Conservation (phyloP, 2,329 filamentous ascomycete species). For the Coniochaeta sp. region DNA sequence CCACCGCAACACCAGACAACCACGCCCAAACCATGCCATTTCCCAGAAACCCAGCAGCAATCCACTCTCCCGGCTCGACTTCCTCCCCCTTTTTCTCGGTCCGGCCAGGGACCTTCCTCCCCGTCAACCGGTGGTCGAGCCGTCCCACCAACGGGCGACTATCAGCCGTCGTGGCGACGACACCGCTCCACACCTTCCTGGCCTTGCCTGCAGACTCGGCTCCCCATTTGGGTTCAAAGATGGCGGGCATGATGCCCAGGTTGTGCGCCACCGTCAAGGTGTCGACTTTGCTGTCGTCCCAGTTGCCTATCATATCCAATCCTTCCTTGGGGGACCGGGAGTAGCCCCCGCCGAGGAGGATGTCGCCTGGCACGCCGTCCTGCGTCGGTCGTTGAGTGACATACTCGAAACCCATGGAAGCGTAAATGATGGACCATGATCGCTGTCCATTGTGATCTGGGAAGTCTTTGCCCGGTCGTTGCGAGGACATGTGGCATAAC, state of each 20-base stretch:
- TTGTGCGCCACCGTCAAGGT: slow-evolving; percentile 30
- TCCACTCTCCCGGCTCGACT: not conserved
- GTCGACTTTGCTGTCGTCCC: slow-evolving; percentile 36
- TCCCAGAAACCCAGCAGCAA: not conserved
- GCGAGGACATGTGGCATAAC: slow-evolving; percentile 43
- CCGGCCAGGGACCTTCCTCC: not conserved
- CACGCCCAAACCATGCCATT: slow-evolving; percentile 2
- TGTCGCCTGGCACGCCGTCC: slow-evolving; percentile 28
- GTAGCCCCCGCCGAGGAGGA: slow-evolving; percentile 50
- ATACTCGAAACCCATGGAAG: slow-evolving; percentile 39
- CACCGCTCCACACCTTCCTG: slow-evolving; percentile 41
- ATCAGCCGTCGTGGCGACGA: slow-evolving; percentile 41
- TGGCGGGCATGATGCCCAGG: slow-evolving; percentile 31
- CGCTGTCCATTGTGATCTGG: slow-evolving; percentile 24
- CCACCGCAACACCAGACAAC: not conserved
- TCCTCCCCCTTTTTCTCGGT: no score
- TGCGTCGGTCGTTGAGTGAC: slow-evolving; percentile 36
- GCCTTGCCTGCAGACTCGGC: slow-evolving; percentile 15
- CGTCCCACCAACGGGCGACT: not conserved
- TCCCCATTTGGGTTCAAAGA: slow-evolving; percentile 33
- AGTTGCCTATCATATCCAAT: slow-evolving; percentile 36
- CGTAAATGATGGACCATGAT: slow-evolving; percentile 45
- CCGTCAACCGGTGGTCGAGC: not conserved
- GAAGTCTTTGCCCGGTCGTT: slow-evolving; percentile 30
- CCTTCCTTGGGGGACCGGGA: slow-evolving; percentile 33